Evolutionary conservation across 2,329 filamentous ascomycete genomes (phyloP).

Genomic region (Ophiocordyceps camponoti-rufipedis): DNA sequence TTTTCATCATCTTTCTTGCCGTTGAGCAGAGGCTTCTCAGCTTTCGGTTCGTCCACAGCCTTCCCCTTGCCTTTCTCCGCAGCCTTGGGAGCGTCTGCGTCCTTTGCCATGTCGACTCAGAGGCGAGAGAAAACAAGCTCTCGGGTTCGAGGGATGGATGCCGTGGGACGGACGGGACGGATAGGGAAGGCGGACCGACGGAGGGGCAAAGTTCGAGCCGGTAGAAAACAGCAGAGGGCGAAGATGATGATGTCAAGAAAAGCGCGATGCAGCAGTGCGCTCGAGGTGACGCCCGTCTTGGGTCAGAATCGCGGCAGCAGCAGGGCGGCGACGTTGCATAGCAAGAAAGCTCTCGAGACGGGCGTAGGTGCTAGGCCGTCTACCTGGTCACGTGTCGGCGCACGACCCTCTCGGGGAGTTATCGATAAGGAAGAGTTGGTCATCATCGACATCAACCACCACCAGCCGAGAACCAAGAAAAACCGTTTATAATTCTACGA

Average conservation of each 20-base stretch:
- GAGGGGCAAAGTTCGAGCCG: neutral
- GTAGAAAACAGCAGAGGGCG: neutral
- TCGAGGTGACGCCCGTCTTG: neutral
- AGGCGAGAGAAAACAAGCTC: neutral
- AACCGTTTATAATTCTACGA: too few species aligned
- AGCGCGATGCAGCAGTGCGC: neutral
- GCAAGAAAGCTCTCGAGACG: neutral
- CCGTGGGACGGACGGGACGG: neutral
- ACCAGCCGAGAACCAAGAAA: neutral
- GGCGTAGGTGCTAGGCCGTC: neutral
- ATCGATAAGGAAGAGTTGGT: slow-evolving; percentile 9
- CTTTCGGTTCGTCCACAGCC: slow-evolving; percentile 51
- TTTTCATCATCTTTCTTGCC: slow-evolving; percentile 63
- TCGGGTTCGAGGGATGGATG: neutral
- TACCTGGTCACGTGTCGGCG: neutral
- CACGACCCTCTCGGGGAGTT: slow-evolving; percentile 2
- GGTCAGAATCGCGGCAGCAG: neutral
- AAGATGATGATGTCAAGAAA: neutral
- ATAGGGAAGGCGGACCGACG: slow-evolving; percentile 1
- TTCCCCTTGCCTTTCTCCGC: slow-evolving; percentile 96
- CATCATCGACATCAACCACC: too few species aligned
- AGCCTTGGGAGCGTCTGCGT: slow-evolving; percentile 68
- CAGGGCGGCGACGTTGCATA: neutral
- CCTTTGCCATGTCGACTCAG: slow-evolving; percentile 65
- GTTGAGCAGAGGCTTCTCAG: slow-evolving; percentile 51